Base-by-base conservation (phyloP, 2,329 filamentous ascomycete genomes). In the Pseudogymnoascus pannorum region DNA sequence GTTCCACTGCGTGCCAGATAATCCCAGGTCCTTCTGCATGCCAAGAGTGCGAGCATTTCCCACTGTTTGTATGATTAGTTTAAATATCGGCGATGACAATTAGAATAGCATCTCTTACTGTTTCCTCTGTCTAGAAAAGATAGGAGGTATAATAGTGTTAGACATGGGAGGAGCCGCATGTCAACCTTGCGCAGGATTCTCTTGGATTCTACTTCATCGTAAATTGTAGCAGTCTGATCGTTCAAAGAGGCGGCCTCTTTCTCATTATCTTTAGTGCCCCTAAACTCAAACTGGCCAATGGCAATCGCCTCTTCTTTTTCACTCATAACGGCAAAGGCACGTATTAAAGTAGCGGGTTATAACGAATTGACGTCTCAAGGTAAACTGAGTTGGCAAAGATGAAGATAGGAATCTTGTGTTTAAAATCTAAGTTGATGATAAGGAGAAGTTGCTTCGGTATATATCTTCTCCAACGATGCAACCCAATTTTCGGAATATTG, bases 91-190 rank as follows among this genome's bases (percentile, higher is more conserved):
- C 3, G 26, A 57, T 18, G 20, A 24, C 24, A 24, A 44, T 60
- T 42, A 48, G 38, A 38, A 40, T 12, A 18, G 20, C 2, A 16
- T 18, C 14, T 44, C 42, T 14, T 40, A 31, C 18, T 26, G 14
- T 84, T 84, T 63, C 68, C 72, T 12, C 66, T 75, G 66, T 83
- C 81, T 14, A 84, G 74, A 65, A 81, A 83, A 70, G 81, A 82
- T 62, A 84, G 73, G 1, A 83, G 74, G 66, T 83, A 84, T 73
- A 84, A 80, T 44, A 82, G 61, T n/a, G 81, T 73, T 1, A 84
- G 72, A 61, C 79, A 75, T 2, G 82, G 81, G 38, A 84, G 75
- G 1, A 85, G 71, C 22, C 76, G 77, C 2, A 74, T 18, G 64
- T 85, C 82, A 14, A 84, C 74, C 65, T 83, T 83, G 16, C 78